Conservation (phyloP, 805 yeast species). For the Candida krabiensis region DNA sequence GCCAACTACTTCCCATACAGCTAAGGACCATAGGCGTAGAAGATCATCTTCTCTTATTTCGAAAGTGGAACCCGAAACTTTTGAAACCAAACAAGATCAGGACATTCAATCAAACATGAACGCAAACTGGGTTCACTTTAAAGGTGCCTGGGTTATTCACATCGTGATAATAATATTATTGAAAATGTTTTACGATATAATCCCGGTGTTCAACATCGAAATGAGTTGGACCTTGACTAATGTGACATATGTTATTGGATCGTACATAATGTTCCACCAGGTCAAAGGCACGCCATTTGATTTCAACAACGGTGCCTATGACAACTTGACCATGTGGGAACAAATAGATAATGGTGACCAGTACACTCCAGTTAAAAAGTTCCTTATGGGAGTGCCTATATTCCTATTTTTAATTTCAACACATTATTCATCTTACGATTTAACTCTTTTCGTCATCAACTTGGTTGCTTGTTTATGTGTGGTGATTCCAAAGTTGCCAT, state of each 20-base stretch:
- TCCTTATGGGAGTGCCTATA: conserved; percentile 89
- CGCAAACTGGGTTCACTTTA: conserved; percentile 94
- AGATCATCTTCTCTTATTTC: conserved; percentile 89
- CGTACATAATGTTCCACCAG: conserved; percentile 94
- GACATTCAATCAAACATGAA: conserved; percentile 84
- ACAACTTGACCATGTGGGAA: conserved; percentile 97
- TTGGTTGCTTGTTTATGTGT: conserved; percentile 80
- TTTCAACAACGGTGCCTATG: conserved; percentile 94
- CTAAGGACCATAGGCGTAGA: conserved; percentile 46
- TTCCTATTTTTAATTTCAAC: conserved; percentile 81
- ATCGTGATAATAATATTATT: conserved; percentile 75
- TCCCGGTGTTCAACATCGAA: conserved; percentile 80
- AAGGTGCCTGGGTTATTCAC: conserved; percentile 96
- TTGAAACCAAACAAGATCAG: conserved; percentile 91
- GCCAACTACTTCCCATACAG: conserved; percentile 32
- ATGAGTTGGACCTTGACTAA: conserved; percentile 94
- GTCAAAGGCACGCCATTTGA: conserved; percentile 98
- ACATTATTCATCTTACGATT: conserved; percentile 85
- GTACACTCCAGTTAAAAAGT: conserved; percentile 95
- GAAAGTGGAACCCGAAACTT: conserved; percentile 89
- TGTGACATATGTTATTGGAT: conserved; percentile 84
- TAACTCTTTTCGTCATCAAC: conserved; percentile 75
- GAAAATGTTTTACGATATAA: conserved; percentile 72
- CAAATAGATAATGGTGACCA: conserved; percentile 89
- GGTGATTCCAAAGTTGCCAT: conserved; percentile 88